Evolutionary conservation across 139 green algal species (phyloP).

Genomic region (Micractinium conductrix): DNA sequence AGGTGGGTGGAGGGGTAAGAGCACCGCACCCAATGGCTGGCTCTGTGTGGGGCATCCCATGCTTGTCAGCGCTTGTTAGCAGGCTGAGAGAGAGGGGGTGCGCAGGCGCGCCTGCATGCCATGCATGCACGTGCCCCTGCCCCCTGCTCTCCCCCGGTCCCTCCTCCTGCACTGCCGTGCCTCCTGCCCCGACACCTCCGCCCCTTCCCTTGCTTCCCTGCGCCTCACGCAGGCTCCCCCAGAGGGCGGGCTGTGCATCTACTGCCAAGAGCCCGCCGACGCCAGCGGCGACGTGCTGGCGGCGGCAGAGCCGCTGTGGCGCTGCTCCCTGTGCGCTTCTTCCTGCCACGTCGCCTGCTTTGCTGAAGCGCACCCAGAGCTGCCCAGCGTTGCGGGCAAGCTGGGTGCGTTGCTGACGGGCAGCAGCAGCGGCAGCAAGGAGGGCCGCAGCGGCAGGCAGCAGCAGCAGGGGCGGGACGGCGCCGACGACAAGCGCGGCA

Average conservation of each 20-base stretch:
- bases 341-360: conserved; percentile 74
- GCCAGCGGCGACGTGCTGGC: conserved; percentile 51
- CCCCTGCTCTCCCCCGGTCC: neutral
- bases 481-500: neutral
- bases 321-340: conserved; percentile 69
- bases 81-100: neutral
- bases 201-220: neutral
- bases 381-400: neutral
- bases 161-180: neutral
- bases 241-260: conserved; percentile 50
- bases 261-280: conserved; percentile 60
- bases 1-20: too few relatives aligned
- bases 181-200: too few relatives aligned
- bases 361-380: conserved; percentile 36
- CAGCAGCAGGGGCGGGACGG: neutral
- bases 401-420: conserved; percentile 11
- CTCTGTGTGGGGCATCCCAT: too few relatives aligned
- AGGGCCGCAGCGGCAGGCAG: neutral
- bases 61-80: too few relatives aligned
- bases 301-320: conserved; percentile 73
- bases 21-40: too few relatives aligned
- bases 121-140: neutral
- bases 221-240: neutral
- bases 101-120: neutral
- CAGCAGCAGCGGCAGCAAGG: neutral